These are phyloP conservation scores for Penicillium sp. DNA, from an alignment of 2,329 filamentous ascomycete genomes.

Conservation along the genomic window DNA sequence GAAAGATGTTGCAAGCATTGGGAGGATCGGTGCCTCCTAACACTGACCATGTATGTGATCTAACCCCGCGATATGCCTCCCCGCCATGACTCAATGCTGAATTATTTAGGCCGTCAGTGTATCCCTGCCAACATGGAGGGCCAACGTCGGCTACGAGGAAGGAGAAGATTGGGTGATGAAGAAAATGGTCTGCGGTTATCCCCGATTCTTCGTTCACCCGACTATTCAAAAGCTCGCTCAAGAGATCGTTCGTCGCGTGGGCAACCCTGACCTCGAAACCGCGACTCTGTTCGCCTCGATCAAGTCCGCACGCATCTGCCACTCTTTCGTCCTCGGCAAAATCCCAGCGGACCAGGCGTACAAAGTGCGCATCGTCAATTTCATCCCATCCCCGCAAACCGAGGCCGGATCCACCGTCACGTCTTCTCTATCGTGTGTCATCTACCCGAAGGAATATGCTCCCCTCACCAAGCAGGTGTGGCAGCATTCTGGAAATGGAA, in stretches of 20 bases:
- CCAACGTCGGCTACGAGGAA: conserved; percentile 93
- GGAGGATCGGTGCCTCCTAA: conserved; percentile 76
- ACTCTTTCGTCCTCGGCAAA: conserved; percentile 65
- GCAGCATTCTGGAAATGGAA: conserved; percentile 92
- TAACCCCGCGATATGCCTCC: conserved; percentile 22
- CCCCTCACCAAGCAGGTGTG: conserved; percentile 87
- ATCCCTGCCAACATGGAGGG: conserved; percentile 87
- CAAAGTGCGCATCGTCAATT: conserved; percentile 57
- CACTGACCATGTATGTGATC: conserved; percentile 70
- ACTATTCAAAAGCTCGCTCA: conserved; percentile 73
- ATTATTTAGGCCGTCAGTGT: conserved; percentile 83
- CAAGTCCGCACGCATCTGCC: conserved; percentile 69
- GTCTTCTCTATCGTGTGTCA: conserved; percentile 67
- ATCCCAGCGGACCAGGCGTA: conserved; percentile 38
- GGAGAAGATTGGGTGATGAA: conserved; percentile 82
- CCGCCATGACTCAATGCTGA: conserved; percentile 23
- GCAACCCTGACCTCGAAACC: conserved; percentile 55
- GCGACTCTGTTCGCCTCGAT: conserved; percentile 83
- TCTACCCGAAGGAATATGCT: conserved; percentile 70
- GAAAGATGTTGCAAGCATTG: conserved; percentile 45
- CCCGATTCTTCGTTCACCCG: conserved; percentile 90
- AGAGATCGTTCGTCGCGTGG: conserved; percentile 65
- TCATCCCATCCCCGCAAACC: conserved; percentile 64
- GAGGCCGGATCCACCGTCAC: conserved; percentile 58
- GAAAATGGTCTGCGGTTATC: conserved; percentile 88